phyloP scores from a whole-genome alignment of 2,329 filamentous ascomycete genomes.

The Metarhizium humberi region DNA sequence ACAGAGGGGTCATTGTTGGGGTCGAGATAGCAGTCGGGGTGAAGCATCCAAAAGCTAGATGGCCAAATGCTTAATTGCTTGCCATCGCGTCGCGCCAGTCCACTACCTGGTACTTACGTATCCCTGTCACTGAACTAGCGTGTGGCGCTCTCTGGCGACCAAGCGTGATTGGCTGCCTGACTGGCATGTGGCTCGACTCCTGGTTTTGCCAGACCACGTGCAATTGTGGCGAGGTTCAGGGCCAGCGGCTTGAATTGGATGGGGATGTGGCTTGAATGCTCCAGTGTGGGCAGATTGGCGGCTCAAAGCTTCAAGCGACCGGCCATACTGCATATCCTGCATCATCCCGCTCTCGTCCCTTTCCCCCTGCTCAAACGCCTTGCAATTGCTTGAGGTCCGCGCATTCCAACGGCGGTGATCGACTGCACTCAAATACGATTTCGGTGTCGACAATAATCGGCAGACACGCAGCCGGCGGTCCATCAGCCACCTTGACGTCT shows the following conservation, averaged over 20 bases:
- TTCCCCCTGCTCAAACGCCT: not conserved
- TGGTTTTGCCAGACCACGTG: not conserved
- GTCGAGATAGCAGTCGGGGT: not conserved
- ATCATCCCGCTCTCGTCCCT: not conserved
- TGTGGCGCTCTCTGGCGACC: not conserved
- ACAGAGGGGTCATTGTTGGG: not conserved
- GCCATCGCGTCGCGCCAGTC: not conserved
- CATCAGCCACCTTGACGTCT: not conserved
- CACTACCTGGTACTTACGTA: not conserved
- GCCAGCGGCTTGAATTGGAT: not conserved
- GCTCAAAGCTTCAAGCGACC: not conserved
- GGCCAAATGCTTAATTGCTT: not conserved
- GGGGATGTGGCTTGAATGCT: not conserved
- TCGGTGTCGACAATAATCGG: not conserved
- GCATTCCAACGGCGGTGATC: not conserved
- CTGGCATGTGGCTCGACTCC: not conserved
- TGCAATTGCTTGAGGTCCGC: not conserved
- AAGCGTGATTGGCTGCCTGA: not conserved
- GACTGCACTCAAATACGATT: not conserved
- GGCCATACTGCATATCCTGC: not conserved
- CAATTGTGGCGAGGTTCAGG: not conserved
- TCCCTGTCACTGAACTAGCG: not conserved
- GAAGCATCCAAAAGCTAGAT: not conserved
- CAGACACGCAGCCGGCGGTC: not conserved
- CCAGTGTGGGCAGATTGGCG: not conserved